Conservation (phyloP, 805 yeast genomes). For the Cyberlindnera maritima region DNA sequence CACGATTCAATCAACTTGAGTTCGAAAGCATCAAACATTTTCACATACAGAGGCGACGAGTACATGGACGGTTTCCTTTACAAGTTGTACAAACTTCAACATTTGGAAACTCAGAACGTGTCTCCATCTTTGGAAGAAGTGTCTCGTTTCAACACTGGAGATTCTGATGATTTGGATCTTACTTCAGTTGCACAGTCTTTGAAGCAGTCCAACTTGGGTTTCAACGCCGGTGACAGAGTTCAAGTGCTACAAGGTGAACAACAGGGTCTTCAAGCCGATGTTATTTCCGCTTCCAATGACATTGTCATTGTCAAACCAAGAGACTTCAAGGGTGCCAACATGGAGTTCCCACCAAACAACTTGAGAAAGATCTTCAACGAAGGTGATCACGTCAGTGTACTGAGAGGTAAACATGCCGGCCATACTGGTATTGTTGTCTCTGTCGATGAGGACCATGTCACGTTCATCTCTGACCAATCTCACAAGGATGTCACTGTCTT, state of each 20-base stretch:
- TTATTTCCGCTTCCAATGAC: conserved; percentile 65
- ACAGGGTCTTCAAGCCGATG: conserved; percentile 81
- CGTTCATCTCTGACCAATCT: conserved; percentile 85
- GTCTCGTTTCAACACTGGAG: conserved; percentile 72
- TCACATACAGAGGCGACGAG: conserved; percentile 80
- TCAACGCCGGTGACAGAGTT: conserved; percentile 93
- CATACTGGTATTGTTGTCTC: conserved; percentile 93
- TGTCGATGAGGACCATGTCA: conserved; percentile 80
- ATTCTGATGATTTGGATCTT: conserved; percentile 79
- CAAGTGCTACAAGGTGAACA: conserved; percentile 94
- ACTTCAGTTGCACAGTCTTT: conserved; percentile 84
- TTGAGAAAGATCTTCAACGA: conserved; percentile 81
- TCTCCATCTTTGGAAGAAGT: conserved; percentile 88
- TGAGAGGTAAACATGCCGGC: conserved; percentile 87
- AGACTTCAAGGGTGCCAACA: conserved; percentile 44
- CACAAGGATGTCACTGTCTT: conserved; percentile 88
- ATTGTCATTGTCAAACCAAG: conserved; percentile 48
- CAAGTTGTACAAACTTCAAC: conserved; percentile 83
- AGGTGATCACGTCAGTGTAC: conserved; percentile 94
- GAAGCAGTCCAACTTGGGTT: conserved; percentile 59
- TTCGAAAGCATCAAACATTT: conserved; percentile 63
- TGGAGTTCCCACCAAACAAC: conserved; percentile 80
- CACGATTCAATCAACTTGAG: conserved; percentile 73
- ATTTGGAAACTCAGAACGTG: conserved; percentile 75
- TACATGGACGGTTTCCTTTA: conserved; percentile 83